Percentiles rank a stretch among this genome's conserved stretches.
Evolutionary conservation across 176 grass and related monocot species (phyloP).

Genomic region (Oryza nivara): DNA sequence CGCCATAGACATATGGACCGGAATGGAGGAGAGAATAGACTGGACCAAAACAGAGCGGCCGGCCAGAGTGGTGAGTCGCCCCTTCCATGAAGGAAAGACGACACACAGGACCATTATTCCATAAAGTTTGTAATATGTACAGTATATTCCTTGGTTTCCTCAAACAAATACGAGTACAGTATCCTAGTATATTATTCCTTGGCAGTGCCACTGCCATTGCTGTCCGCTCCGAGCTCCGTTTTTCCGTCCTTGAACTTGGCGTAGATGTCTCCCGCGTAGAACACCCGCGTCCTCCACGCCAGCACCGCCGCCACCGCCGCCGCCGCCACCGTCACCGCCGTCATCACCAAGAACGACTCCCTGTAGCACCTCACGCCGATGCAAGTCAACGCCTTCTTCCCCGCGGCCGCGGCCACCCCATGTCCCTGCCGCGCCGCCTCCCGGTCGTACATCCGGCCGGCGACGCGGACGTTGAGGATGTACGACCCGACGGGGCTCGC

Average conservation of each 20-base stretch:
- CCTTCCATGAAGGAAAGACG: too few species aligned
- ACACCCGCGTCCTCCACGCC: conserved; percentile 46
- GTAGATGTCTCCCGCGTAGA: conserved; percentile 57
- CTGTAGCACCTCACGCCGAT: conserved; percentile 43
- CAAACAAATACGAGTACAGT: too few species aligned
- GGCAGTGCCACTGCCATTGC: not conserved
- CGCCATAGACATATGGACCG: too few species aligned
- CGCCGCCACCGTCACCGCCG: conserved; percentile 30
- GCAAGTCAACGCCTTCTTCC: conserved; percentile 40
- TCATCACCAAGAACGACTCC: conserved; percentile 46
- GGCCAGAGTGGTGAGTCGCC: too few species aligned
- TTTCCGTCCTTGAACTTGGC: conserved; percentile 32
- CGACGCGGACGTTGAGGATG: conserved; percentile 55
- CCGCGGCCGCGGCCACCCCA: not conserved
- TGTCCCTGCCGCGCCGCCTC: conserved; percentile 37
- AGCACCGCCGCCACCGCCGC: conserved; percentile 22
- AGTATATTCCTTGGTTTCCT: too few species aligned
- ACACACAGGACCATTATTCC: too few species aligned
- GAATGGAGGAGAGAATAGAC: too few species aligned
- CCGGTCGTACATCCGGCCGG: conserved; percentile 50
- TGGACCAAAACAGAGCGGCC: too few species aligned
- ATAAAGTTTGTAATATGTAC: too few species aligned
- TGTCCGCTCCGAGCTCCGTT: too few species aligned
- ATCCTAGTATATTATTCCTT: not conserved
- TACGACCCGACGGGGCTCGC: conserved; percentile 48